Evolutionary conservation across 1,284 basidiomycete species (phyloP), one percentile per base, ranked within the genome.

Genomic region (Leccinum fallax): DNA sequence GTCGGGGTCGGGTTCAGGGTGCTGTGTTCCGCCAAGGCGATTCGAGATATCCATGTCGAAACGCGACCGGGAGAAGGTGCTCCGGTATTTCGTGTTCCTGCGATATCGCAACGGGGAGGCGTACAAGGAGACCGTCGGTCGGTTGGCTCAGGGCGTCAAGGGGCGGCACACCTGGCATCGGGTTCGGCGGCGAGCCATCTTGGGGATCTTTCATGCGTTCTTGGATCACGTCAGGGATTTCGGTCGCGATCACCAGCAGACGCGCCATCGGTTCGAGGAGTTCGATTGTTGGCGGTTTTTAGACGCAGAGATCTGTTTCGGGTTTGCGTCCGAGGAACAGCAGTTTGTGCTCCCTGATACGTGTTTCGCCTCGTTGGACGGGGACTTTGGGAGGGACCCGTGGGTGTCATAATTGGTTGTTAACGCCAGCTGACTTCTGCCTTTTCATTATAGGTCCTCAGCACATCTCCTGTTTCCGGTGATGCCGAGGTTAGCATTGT

Each of bases 391-490:
- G 24, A 56, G 63, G 19, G 67, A 74, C 51, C 61, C 66, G 72
- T 74, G 57, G n/a, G 74, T 57, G 55, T 52, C 19, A 28, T 1
- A 19, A 7, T 53, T 57, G 15, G 10, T 1, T 24, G 16, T 43
- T 16, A 2, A 3, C 10, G 0, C 36, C 7, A 5, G 21, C 26
- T 65, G 60, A 72, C 21, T 0, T 4, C 3, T 10, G 9, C 0
- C n/a, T 21, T 30, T 16, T 30, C 6, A 32, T 30, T 15, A 16
- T 60, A 83, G 82, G 24, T 76, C 78, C 53, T 80, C 79, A 30
- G 75, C 74, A 28, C 78, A 84, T 65, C 63, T 84, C 26, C 78
- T 86, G 63, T 85, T 86, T 63, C 83, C 85, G 2, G 74, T 86
- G 43, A 76, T 77, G 53, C 84, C 84, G 2, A 83, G 77, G 6